These are phyloP conservation scores for Zoysia pacifica DNA, from an alignment of 176 grass and related monocot species.

Conservation along the genomic window DNA sequence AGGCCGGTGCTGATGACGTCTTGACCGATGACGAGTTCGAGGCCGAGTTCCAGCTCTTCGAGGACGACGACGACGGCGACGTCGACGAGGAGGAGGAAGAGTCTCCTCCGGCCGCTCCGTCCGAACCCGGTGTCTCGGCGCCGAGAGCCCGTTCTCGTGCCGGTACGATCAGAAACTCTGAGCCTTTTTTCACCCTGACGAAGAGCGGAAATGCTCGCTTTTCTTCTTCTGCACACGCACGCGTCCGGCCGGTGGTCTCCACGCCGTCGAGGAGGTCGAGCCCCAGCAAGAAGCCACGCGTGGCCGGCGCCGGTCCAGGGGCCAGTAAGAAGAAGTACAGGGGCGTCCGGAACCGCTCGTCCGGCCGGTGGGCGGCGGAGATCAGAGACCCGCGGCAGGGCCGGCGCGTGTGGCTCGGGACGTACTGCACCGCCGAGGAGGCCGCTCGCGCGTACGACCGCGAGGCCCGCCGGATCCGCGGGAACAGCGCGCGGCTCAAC, in stretches of 20 bases:
- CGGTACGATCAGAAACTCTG: slow-evolving; percentile 12
- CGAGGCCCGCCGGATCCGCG: slow-evolving; percentile 64
- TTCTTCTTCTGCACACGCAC: too few relatives aligned
- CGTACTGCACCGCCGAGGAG: slow-evolving; percentile 63
- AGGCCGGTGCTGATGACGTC: neutral
- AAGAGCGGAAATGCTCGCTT: too few relatives aligned
- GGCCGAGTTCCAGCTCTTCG: slow-evolving; percentile 31
- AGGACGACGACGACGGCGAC: neutral
- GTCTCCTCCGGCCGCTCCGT: neutral
- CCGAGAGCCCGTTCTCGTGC: neutral
- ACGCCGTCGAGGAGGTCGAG: too few relatives aligned
- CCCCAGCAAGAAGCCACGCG: neutral
- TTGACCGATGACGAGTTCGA: slow-evolving; percentile 3
- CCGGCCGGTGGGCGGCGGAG: slow-evolving; percentile 68
- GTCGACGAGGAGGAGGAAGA: neutral
- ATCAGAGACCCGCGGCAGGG: slow-evolving; percentile 61
- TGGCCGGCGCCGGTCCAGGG: neutral
- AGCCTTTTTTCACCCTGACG: slow-evolving; percentile 13
- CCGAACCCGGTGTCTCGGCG: too few relatives aligned
- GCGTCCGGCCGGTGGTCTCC: too few relatives aligned
- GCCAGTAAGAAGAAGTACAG: slow-evolving; percentile 26
- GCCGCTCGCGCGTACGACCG: slow-evolving; percentile 71
- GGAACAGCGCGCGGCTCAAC: slow-evolving; percentile 66
- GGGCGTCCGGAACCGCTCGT: slow-evolving; percentile 53
- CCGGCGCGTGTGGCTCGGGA: slow-evolving; percentile 75